Conservation (phyloP, 169 alveolate species). For the Theileria parva region DNA sequence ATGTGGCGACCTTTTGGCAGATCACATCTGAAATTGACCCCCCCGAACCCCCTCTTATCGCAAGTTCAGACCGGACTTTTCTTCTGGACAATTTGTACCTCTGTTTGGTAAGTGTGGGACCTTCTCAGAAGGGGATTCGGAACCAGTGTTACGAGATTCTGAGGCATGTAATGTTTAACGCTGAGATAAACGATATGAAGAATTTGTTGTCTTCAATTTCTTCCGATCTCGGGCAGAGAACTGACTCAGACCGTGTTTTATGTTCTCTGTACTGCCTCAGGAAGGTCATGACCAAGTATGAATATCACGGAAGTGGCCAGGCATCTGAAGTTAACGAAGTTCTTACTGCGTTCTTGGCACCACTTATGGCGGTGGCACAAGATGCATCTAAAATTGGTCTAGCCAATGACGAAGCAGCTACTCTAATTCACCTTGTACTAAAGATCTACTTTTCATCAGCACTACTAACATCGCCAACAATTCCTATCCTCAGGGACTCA, state of each 20-base stretch:
- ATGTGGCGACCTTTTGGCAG: slow-evolving; percentile 43
- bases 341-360: slow-evolving; percentile 35
- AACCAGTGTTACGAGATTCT: slow-evolving; percentile 55
- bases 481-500: slow-evolving; percentile 27
- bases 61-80: slow-evolving; percentile 27
- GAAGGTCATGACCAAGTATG: slow-evolving; percentile 57
- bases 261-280: slow-evolving; percentile 53
- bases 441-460: slow-evolving; percentile 59
- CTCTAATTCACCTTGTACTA: slow-evolving; percentile 54
- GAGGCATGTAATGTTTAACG: slow-evolving; percentile 49
- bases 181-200: slow-evolving; percentile 13
- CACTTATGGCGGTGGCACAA: slow-evolving; percentile 49
- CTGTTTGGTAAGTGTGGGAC: slow-evolving; percentile 43
- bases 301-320: slow-evolving; percentile 38
- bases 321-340: slow-evolving; percentile 40
- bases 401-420: slow-evolving; percentile 56
- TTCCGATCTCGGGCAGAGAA: slow-evolving; percentile 55
- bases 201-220: slow-evolving; percentile 11
- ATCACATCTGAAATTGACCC: not conserved
- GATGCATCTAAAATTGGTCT: slow-evolving; percentile 65
- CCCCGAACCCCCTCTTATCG: not conserved
- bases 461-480: slow-evolving; percentile 55
- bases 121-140: slow-evolving; percentile 24
- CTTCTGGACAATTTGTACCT: slow-evolving; percentile 50
- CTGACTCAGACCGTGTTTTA: slow-evolving; percentile 40